phyloP scores from a whole-genome alignment of 768 basidiomycete genomes.

The Melanogaster broomeanus region DNA sequence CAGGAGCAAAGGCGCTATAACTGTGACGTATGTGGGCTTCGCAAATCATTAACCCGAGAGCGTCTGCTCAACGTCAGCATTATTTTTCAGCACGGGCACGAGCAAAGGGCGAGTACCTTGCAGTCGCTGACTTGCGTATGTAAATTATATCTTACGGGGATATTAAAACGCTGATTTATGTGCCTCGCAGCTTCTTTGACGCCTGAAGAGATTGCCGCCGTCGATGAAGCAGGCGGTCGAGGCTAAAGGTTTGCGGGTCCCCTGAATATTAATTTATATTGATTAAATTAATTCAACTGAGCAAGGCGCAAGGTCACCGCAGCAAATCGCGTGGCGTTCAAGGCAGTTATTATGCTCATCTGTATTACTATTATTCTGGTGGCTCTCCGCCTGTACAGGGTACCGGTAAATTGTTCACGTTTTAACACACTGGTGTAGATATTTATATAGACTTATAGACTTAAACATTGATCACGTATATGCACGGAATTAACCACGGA shows the following conservation, averaged over 20 bases:
- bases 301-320: conserved; percentile 50
- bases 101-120: conserved; percentile 67
- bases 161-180: not conserved
- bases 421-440: too few species aligned
- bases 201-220: conserved; percentile 57
- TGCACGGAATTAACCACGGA: not conserved
- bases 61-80: not conserved
- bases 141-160: not conserved
- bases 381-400: not conserved
- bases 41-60: not conserved
- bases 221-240: conserved; percentile 33
- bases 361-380: not conserved
- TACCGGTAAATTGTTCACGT: not conserved
- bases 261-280: too few species aligned
- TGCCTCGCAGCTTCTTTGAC: conserved; percentile 48
- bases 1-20: conserved; percentile 61
- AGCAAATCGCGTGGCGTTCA: too few species aligned
- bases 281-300: too few species aligned
- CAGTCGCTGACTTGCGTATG: conserved; percentile 57
- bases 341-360: not conserved
- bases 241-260: too few species aligned
- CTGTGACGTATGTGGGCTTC: conserved; percentile 57
- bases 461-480: not conserved
- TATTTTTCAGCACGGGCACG: conserved; percentile 52
- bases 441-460: not conserved